Evolutionary conservation across 2,329 filamentous ascomycete genomes (phyloP), one percentile per base, ranked within the genome.

Genomic region (Mollisia scopiformis): DNA sequence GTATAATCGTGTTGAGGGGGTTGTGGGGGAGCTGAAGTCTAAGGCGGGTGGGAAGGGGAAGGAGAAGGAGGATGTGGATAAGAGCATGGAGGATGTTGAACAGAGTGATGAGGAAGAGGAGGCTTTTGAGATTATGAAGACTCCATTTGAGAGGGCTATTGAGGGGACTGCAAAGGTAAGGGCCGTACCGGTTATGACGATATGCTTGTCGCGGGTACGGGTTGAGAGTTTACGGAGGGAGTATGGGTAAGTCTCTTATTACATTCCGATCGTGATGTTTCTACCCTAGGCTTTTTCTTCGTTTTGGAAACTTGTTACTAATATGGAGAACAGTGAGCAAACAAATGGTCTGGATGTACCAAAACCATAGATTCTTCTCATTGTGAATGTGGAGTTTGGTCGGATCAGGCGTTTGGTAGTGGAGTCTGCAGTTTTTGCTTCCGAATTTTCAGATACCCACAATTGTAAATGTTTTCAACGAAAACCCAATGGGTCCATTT

Each of bases 61-160:
- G 19, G 67, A 70, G 51, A 62, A 68, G 57, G 39, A 49, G 14
- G 27, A 19, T 13, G 39, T 63, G 11, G 23, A 62, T 73, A 62
- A 68, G 49, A 55, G 55, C 25, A 61, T 69, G 59, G 61, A 31
- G n/a, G 57, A 50, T 19, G 14, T 5, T 19, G 62, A 67, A 39
- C 63, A 50, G 19, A 62, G 53, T 21, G 63, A 58, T 10, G 64
- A 68, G 2, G 76, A 77, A 1, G 75, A 75, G 2, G 78, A 80
- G 47, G 80, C 78, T 23, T 89, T 88, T 65, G 85, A 88, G 72
- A 73, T 78, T 11, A 84, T 85, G 78, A 78, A 81, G 61, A 82
- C 77, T n/a, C 79, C 82, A 2, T 83, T 88, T 63, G 80, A 84
- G 71, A 77, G 80, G 64, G 83, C 84, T 5, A 75, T 84, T 21